Conservation (phyloP, 1,284 basidiomycete genomes). For the Psilocybe mexicana region DNA sequence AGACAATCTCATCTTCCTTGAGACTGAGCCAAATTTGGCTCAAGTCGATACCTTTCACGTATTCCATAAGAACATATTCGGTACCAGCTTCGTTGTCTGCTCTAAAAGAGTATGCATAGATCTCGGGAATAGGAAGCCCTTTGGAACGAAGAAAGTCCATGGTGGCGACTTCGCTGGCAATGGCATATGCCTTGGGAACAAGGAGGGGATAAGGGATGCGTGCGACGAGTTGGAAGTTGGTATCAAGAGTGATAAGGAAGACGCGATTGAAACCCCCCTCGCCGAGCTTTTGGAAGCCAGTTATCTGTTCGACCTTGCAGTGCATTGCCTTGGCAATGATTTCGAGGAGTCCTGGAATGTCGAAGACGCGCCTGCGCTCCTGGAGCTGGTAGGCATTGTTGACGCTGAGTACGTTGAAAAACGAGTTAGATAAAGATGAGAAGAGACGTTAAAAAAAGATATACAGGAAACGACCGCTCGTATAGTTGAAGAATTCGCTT, state of each 20-base stretch:
- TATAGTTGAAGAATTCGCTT: slow-evolving; percentile 41
- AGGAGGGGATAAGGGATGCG: slow-evolving; percentile 48
- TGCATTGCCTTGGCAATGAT: background rate
- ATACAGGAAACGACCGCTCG: slow-evolving; percentile 46
- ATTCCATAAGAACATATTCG: slow-evolving; percentile 55
- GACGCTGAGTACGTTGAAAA: slow-evolving; percentile 33
- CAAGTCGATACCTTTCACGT: slow-evolving; percentile 41
- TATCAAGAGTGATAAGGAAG: slow-evolving; percentile 40
- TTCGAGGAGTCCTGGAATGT: slow-evolving; percentile 34
- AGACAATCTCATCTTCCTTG: slow-evolving; percentile 40
- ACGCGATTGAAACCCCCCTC: slow-evolving; percentile 33
- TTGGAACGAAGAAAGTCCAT: slow-evolving; percentile 44
- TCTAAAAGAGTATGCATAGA: slow-evolving; percentile 49
- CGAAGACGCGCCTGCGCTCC: slow-evolving; percentile 42
- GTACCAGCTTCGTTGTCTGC: slow-evolving; percentile 47
- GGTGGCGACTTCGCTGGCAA: slow-evolving; percentile 53
- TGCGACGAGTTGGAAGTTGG: slow-evolving; percentile 44
- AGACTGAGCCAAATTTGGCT: slow-evolving; percentile 44
- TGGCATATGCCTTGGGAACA: slow-evolving; percentile 40
- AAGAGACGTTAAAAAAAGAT: slow-evolving; percentile 30
- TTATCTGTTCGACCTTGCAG: slow-evolving; percentile 1
- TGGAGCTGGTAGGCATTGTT: slow-evolving; percentile 42
- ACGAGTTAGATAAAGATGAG: slow-evolving; percentile 31
- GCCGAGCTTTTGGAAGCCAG: slow-evolving; percentile 31
- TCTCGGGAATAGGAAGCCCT: slow-evolving; percentile 46